A percentile compares a stretch with the other conserved stretches of the same genome.
Evolutionary conservation across 345 rosid species (phyloP).

Genomic region (Eucalyptus erythrocorys): DNA sequence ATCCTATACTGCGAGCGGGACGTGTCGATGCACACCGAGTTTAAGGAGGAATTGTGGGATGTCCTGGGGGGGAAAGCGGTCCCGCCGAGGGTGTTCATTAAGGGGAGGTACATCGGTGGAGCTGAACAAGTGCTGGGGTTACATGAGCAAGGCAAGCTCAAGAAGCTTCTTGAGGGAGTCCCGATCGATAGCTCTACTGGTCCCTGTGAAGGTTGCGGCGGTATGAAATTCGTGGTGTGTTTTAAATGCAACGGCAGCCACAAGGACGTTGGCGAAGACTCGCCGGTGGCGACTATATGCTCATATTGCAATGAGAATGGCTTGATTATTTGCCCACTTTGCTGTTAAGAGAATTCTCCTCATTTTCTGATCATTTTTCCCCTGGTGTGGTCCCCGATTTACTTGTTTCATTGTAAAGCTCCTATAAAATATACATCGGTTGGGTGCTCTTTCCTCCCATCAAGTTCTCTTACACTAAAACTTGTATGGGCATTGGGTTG

Average conservation of each 20-base stretch:
- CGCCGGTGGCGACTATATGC: constrained; percentile 26
- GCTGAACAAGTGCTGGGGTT: constrained; percentile 53
- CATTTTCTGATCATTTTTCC: background rate
- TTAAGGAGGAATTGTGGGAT: constrained; percentile 59
- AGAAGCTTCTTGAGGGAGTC: constrained; percentile 40
- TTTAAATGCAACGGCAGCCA: constrained; percentile 62
- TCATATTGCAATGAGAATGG: constrained; percentile 81
- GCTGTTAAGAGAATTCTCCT: constrained; percentile 21
- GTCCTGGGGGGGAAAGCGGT: constrained; percentile 29
- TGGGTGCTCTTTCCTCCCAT: background rate
- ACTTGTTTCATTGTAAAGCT: background rate
- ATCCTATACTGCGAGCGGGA: constrained; percentile 60
- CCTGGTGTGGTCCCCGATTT: background rate
- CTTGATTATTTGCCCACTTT: constrained; percentile 45
- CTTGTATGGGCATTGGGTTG: background rate
- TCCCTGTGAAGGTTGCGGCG: constrained; percentile 40
- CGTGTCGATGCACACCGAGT: constrained; percentile 63
- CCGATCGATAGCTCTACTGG: constrained; percentile 15
- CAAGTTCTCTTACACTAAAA: background rate
- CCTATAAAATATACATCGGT: background rate
- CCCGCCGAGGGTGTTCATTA: constrained; percentile 76
- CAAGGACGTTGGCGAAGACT: constrained; percentile 12
- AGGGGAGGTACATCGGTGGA: constrained; percentile 76
- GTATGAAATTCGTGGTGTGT: constrained; percentile 63
- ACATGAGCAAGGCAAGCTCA: constrained; percentile 74